phyloP scores from a whole-genome alignment of 805 yeast species.

The Tetrapisispora nanseiensis region DNA sequence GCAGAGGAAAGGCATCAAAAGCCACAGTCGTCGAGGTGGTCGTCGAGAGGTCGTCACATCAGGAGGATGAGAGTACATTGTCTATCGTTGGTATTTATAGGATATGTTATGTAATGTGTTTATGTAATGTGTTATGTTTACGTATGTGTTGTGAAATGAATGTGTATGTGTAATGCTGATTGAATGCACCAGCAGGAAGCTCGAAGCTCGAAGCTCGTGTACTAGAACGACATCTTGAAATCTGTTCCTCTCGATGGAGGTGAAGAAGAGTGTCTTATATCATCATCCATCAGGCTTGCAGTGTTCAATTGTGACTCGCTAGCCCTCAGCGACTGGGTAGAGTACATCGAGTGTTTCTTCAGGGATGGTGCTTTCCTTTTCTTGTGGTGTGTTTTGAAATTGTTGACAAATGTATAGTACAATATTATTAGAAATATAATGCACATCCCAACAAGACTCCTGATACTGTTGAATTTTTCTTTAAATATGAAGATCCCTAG shows the following conservation, averaged over 20 bases:
- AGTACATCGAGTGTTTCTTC: not conserved
- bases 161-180: no score
- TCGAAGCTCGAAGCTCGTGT: no score
- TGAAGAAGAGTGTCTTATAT: not conserved
- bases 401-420: constrained; percentile 55
- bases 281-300: not conserved
- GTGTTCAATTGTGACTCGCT: not conserved
- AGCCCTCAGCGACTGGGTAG: not conserved
- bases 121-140: no score
- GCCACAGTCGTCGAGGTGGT: no score
- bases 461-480: constrained; percentile 48
- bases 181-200: no score
- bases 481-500: constrained; percentile 60
- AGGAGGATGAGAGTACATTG: no score
- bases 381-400: not conserved
- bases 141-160: no score
- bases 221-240: not conserved
- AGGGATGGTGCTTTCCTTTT: not conserved
- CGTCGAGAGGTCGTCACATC: no score
- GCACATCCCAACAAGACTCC: constrained; percentile 64
- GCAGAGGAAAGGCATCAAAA: no score
- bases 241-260: not conserved
- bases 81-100: no score
- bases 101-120: no score
- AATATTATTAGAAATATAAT: constrained; percentile 69